Evolutionary conservation across 371 early-diverging fungal species (phyloP).

Genomic region (Mucor irregularis): DNA sequence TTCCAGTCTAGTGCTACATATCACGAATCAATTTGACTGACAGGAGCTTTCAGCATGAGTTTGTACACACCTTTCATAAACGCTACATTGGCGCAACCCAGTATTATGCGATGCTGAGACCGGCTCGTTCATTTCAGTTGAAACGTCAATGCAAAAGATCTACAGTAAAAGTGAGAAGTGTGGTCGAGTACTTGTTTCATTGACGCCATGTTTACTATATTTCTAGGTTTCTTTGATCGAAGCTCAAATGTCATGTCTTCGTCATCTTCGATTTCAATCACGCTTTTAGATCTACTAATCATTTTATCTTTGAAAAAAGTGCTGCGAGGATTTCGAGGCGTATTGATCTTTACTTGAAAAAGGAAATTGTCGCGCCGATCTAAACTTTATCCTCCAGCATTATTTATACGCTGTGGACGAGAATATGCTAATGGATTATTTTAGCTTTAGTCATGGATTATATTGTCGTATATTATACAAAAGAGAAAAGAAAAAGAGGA

Average conservation of each 20-base stretch:
- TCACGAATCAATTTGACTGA: neutral
- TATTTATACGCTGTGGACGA: too few relatives aligned
- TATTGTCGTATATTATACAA: too few relatives aligned
- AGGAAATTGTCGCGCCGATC: too few relatives aligned
- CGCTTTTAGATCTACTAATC: too few relatives aligned
- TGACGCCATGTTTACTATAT: neutral
- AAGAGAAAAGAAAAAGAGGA: too few relatives aligned
- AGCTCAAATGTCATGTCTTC: neutral
- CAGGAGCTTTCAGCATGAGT: neutral
- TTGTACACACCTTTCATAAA: constrained; percentile 1
- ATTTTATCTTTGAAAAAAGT: too few relatives aligned
- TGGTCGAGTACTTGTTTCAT: neutral
- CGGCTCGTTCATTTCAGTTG: neutral
- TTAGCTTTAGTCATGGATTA: too few relatives aligned
- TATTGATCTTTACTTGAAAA: too few relatives aligned
- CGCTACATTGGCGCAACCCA: neutral
- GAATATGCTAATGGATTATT: too few relatives aligned
- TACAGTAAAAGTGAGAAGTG: too few relatives aligned
- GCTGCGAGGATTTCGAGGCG: too few relatives aligned
- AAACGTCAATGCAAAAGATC: constrained; percentile 17
- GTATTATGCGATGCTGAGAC: constrained; percentile 1
- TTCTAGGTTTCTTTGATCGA: neutral
- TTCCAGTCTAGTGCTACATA: constrained; percentile 4
- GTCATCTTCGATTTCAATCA: constrained; percentile 6
- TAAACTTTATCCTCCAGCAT: too few relatives aligned